Conservation (phyloP, 2,329 filamentous ascomycete genomes). For the Fusarium armeniacum region DNA sequence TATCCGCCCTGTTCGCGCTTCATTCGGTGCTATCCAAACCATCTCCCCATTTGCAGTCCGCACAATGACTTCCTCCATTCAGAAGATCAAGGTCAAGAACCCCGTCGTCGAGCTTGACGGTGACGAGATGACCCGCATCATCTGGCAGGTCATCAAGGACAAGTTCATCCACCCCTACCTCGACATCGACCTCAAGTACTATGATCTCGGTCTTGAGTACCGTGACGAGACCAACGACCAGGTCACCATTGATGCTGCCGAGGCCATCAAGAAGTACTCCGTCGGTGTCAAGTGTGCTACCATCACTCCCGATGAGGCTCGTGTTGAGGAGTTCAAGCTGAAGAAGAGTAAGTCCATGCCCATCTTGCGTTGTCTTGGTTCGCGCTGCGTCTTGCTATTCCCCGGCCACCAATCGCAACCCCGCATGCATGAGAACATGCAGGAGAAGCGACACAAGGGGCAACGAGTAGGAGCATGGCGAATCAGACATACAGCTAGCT, state of each 20-base stretch:
- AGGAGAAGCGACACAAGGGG: conserved; percentile 25
- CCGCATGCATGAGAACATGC: conserved; percentile 46
- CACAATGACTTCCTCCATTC: conserved; percentile 67
- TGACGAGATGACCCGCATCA: conserved; percentile 96
- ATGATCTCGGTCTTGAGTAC: conserved; percentile 93
- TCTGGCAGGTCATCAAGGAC: conserved; percentile 99
- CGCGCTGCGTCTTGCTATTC: conserved; percentile 35
- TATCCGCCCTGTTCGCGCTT: conserved; percentile 58
- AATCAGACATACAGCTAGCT: conserved; percentile 30
- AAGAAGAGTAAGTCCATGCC: conserved; percentile 83
- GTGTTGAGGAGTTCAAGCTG: conserved; percentile 97
- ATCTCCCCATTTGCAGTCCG: conserved; percentile 74
- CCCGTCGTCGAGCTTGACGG: conserved; percentile 98
- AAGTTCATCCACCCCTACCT: conserved; percentile 98
- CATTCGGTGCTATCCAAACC: conserved; percentile 60
- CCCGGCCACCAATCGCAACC: conserved; percentile 43
- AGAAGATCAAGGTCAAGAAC: conserved; percentile 99
- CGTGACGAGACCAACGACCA: conserved; percentile 96
- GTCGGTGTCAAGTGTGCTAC: conserved; percentile 99
- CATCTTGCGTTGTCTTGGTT: conserved; percentile 22
- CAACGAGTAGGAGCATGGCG: conserved; percentile 20
- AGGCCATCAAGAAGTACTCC: conserved; percentile 99
- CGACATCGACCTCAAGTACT: conserved; percentile 98
- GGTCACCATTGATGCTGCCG: conserved; percentile 93
- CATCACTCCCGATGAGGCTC: conserved; percentile 96